A percentile compares a stretch with the other conserved stretches of the same genome.
These are phyloP conservation scores for Colletotrichum sp. DNA, from an alignment of 2,329 filamentous ascomycete genomes.

Conservation along the genomic window DNA sequence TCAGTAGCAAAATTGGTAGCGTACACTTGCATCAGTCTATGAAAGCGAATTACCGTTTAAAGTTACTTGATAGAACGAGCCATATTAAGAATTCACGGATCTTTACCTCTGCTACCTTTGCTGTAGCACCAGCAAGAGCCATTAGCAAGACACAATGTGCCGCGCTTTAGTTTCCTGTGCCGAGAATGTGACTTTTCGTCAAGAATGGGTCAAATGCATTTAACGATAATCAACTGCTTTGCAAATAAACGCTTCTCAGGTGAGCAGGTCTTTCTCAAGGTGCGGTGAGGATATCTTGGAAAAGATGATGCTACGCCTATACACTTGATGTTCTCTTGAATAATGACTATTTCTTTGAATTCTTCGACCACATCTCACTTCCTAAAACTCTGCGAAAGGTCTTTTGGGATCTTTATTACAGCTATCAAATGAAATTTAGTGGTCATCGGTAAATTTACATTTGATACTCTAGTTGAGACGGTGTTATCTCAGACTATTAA, in stretches of 20 bases:
- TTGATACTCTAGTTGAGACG: too few species aligned
- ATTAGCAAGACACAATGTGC: background rate
- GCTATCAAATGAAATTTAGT: too few species aligned
- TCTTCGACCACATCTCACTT: background rate
- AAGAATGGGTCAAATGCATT: background rate
- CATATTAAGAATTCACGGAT: background rate
- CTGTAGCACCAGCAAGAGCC: background rate
- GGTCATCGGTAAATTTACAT: too few species aligned
- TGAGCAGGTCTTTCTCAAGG: background rate
- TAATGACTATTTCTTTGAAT: background rate
- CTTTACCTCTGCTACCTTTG: background rate
- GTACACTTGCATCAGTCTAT: background rate
- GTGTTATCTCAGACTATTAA: too few species aligned
- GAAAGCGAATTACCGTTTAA: rapidly evolving
- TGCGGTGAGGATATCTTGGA: background rate
- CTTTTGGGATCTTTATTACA: too few species aligned
- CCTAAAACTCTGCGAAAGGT: too few species aligned
- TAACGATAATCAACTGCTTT: background rate
- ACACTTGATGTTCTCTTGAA: background rate
- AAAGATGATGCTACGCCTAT: background rate
- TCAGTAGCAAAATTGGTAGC: background rate
- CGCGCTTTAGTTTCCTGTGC: background rate
- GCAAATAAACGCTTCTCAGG: background rate
- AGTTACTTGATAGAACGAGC: background rate
- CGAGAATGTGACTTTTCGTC: background rate